Evolutionary conservation across 2,329 filamentous ascomycete species (phyloP).

Genomic region (Penicillium griseofulvum): DNA sequence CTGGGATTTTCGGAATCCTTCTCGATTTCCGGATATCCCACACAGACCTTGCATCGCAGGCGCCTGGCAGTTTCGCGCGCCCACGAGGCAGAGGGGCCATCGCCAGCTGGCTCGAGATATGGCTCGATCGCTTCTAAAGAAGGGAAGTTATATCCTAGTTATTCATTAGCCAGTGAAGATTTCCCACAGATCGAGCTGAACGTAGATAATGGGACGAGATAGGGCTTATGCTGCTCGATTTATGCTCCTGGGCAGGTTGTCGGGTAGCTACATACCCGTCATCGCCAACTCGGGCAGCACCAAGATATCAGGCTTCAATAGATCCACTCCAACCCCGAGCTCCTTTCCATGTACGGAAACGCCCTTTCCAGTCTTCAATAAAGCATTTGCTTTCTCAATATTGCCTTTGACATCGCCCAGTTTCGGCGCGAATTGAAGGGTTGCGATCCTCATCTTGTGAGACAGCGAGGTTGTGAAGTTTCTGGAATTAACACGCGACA

Average conservation of each 20-base stretch:
- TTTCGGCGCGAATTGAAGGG: conserved; percentile 45
- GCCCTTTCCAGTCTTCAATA: conserved; percentile 39
- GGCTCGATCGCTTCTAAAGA: conserved; percentile 56
- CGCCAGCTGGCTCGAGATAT: conserved; percentile 57
- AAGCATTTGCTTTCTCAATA: conserved; percentile 43
- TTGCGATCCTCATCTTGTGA: conserved; percentile 47
- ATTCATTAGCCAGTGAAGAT: neutral
- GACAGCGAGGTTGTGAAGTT: conserved; percentile 12
- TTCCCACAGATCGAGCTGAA: neutral
- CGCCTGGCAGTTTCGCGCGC: conserved; percentile 55
- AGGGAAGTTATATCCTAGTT: conserved; percentile 61
- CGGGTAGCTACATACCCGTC: conserved; percentile 46
- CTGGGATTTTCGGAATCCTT: neutral
- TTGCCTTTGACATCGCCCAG: conserved; percentile 47
- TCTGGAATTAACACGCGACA: neutral
- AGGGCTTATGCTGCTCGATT: neutral
- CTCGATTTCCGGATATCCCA: conserved; percentile 60
- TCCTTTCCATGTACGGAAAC: conserved; percentile 12
- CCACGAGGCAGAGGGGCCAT: conserved; percentile 58
- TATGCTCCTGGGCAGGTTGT: neutral
- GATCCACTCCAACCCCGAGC: conserved; percentile 18
- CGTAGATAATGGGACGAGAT: neutral
- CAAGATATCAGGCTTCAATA: conserved; percentile 52
- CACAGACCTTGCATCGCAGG: conserved; percentile 59
- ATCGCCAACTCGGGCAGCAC: conserved; percentile 64